These are phyloP conservation scores for Metschnikowia orientalis DNA, from an alignment of 805 yeast species.

Conservation along the genomic window DNA sequence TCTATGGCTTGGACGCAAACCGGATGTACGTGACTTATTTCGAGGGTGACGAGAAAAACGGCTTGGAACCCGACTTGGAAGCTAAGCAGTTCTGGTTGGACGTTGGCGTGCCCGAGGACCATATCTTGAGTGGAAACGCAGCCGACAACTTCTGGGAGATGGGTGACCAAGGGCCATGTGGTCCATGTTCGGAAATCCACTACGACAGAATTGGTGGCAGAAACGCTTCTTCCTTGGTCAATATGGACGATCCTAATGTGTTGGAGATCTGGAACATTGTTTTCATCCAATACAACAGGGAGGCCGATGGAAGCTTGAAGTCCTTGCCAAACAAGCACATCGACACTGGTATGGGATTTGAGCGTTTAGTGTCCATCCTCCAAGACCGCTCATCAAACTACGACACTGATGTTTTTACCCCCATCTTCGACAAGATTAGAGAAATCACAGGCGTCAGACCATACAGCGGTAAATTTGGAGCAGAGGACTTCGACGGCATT, in stretches of 20 bases:
- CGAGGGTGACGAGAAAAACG: slow-evolving; percentile 82
- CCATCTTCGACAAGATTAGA: slow-evolving; percentile 79
- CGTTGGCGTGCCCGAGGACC: slow-evolving; percentile 88
- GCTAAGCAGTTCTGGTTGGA: slow-evolving; percentile 83
- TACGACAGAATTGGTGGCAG: slow-evolving; percentile 98
- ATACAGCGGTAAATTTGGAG: slow-evolving; percentile 89
- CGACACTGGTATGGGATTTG: slow-evolving; percentile 99
- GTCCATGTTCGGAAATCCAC: slow-evolving; percentile 97
- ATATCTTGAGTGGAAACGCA: slow-evolving; percentile 86
- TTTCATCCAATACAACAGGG: slow-evolving; percentile 95
- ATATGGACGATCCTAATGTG: slow-evolving; percentile 96
- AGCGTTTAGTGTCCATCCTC: slow-evolving; percentile 89
- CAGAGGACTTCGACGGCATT: slow-evolving; percentile 87
- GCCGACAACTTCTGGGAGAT: slow-evolving; percentile 99
- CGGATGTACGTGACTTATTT: slow-evolving; percentile 94
- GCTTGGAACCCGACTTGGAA: slow-evolving; percentile 89
- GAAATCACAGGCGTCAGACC: slow-evolving; percentile 91
- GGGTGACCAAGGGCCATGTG: slow-evolving; percentile 99
- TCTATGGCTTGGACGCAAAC: slow-evolving; percentile 72
- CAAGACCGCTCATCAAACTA: slow-evolving; percentile 91
- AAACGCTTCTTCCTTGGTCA: slow-evolving; percentile 86
- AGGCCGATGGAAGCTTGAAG: slow-evolving; percentile 73
- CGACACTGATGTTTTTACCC: slow-evolving; percentile 95
- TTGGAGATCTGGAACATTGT: slow-evolving; percentile 98
- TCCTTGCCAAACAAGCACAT: slow-evolving; percentile 91